Conservation (phyloP, 1,139 yeast species). For the Kazachstania sp. region DNA sequence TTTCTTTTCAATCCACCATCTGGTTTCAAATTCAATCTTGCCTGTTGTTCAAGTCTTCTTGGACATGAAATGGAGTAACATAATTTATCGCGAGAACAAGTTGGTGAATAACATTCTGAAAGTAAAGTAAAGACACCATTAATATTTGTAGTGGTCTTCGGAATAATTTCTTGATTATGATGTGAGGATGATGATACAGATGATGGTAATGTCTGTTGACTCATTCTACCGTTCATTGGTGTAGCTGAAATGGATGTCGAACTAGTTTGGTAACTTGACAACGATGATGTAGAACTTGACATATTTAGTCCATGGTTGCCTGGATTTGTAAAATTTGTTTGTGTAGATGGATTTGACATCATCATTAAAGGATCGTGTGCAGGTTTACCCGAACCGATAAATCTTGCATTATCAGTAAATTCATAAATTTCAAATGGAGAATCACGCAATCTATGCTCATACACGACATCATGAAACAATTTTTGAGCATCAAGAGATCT, state of each 20-base stretch:
- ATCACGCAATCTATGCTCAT: constrained; percentile 86
- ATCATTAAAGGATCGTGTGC: constrained; percentile 24
- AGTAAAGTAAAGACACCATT: constrained; percentile 89
- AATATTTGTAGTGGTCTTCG: constrained; percentile 34
- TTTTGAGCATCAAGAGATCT: constrained; percentile 92
- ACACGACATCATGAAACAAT: constrained; percentile 90
- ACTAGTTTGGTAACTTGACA: constrained; percentile 14
- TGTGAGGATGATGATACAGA: neutral
- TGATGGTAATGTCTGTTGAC: neutral
- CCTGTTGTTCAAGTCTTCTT: constrained; percentile 90
- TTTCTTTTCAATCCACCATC: constrained; percentile 82
- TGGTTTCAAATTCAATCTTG: constrained; percentile 79
- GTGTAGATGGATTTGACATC: constrained; percentile 9
- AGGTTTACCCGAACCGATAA: constrained; percentile 24
- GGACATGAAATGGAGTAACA: constrained; percentile 99
- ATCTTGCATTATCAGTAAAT: constrained; percentile 48
- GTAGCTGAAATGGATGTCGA: neutral
- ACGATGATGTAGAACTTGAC: constrained; percentile 21
- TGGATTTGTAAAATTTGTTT: neutral
- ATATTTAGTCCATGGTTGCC: constrained; percentile 5
- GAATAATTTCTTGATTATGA: constrained; percentile 8
- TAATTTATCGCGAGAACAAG: constrained; percentile 78
- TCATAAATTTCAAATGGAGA: constrained; percentile 83
- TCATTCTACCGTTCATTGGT: neutral
- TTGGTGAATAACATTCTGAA: constrained; percentile 94